Percentiles rank a stretch among this genome's conserved stretches.
phyloP scores from a whole-genome alignment of 179 eudicot genomes.

The Beta macrorhiza region DNA sequence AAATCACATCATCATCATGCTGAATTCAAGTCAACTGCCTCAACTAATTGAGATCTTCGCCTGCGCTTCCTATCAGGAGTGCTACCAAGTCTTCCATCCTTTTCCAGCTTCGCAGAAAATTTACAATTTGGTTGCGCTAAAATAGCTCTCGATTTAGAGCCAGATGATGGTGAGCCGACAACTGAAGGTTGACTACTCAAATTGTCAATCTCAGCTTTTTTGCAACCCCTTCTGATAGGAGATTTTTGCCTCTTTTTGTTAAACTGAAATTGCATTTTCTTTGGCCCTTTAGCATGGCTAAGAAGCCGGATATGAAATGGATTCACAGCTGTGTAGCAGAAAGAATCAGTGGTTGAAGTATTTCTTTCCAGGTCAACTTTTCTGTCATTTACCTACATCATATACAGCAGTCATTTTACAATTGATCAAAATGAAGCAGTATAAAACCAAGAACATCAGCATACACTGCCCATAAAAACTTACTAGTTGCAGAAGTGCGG shows the following conservation, averaged over 20 bases:
- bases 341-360: constrained; percentile 30
- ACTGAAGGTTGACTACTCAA: constrained; percentile 31
- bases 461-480: constrained; percentile 13
- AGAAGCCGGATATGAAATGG: constrained; percentile 65
- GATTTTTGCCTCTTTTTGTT: constrained; percentile 68
- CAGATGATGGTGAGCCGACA: constrained; percentile 36
- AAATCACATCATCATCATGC: constrained; percentile 35
- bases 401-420: not conserved
- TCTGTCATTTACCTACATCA: constrained; percentile 70
- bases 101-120: constrained; percentile 41
- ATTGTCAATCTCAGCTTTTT: constrained; percentile 26
- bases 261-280: constrained; percentile 43
- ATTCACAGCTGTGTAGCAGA: constrained; percentile 60
- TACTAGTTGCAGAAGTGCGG: constrained; percentile 93
- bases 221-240: constrained; percentile 32
- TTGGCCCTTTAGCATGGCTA: constrained; percentile 40
- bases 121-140: constrained; percentile 39
- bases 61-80: constrained; percentile 77
- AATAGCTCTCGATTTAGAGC: constrained; percentile 32
- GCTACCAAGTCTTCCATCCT: constrained; percentile 37
- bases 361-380: constrained; percentile 57
- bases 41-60: constrained; percentile 44
- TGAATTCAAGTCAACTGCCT: constrained; percentile 44
- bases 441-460: not conserved
- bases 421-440: not conserved